These are phyloP conservation scores for Penicillium janthinellum DNA, from an alignment of 2,329 filamentous ascomycete species.

Conservation along the genomic window DNA sequence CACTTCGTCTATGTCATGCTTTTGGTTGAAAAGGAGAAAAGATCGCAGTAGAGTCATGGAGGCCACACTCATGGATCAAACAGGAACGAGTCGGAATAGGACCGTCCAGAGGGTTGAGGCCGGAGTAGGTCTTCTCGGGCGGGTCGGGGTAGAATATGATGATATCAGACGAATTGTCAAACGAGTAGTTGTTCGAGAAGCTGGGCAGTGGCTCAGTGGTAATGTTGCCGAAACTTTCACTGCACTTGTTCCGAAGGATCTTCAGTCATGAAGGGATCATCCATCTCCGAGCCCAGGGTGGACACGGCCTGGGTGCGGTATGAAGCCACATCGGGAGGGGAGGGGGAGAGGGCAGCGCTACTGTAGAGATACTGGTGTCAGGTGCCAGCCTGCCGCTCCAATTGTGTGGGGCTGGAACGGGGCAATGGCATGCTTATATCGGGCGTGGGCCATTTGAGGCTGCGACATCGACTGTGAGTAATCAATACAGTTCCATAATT, in stretches of 20 bases:
- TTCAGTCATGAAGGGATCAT: constrained; percentile 43
- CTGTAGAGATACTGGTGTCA: constrained; percentile 35
- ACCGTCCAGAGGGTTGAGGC: constrained; percentile 31
- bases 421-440: constrained; percentile 29
- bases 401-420: constrained; percentile 16
- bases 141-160: constrained; percentile 35
- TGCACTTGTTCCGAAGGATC: constrained; percentile 32
- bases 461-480: constrained; percentile 27
- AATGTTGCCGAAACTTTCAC: constrained; percentile 36
- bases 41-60: neutral
- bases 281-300: constrained; percentile 40
- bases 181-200: constrained; percentile 30
- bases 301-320: constrained; percentile 33
- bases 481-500: no score
- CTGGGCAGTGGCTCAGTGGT: constrained; percentile 33
- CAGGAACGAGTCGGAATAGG: constrained; percentile 40
- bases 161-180: constrained; percentile 32
- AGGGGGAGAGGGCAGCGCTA: constrained; percentile 27
- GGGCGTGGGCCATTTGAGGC: constrained; percentile 24
- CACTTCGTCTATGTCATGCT: constrained; percentile 17
- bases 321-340: no score
- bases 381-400: constrained; percentile 22
- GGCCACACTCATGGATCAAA: constrained; percentile 31
- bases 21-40: constrained; percentile 10
- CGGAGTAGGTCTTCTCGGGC: constrained; percentile 34